A percentile compares a stretch with the other conserved stretches of the same genome.
Evolutionary conservation across 2,329 filamentous ascomycete species (phyloP).

Genomic region (Fusarium napiforme): DNA sequence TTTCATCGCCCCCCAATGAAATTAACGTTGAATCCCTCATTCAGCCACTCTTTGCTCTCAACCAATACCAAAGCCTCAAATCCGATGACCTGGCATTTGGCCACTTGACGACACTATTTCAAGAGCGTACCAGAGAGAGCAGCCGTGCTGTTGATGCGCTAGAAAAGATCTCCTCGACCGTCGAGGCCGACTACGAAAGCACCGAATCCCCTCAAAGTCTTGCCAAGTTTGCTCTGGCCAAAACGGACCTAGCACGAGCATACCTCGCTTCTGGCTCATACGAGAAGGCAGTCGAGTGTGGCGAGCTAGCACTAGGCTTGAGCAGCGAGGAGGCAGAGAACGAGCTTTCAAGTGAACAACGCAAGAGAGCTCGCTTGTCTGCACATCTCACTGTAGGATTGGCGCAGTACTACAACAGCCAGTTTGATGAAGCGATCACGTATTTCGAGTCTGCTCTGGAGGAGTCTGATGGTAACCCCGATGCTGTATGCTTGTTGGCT

Average conservation of each 20-base stretch:
- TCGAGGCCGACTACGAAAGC: constrained; percentile 86
- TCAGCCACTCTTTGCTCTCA: constrained; percentile 87
- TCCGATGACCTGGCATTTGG: constrained; percentile 77
- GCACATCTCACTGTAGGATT: constrained; percentile 88
- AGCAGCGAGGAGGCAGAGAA: constrained; percentile 77
- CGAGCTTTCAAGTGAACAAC: constrained; percentile 71
- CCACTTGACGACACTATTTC: constrained; percentile 82
- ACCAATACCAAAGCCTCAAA: constrained; percentile 78
- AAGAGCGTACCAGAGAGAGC: constrained; percentile 81
- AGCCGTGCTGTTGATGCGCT: constrained; percentile 71
- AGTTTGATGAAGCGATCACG: constrained; percentile 75
- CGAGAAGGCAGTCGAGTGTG: constrained; percentile 78
- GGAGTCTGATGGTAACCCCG: constrained; percentile 80
- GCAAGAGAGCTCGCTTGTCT: constrained; percentile 79
- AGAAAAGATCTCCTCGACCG: constrained; percentile 71
- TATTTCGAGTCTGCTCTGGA: constrained; percentile 84
- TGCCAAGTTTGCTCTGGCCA: constrained; percentile 81
- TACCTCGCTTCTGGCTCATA: constrained; percentile 77
- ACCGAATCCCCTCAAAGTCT: constrained; percentile 81
- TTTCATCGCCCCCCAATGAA: constrained; percentile 62
- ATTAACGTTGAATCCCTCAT: constrained; percentile 72
- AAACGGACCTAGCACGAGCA: constrained; percentile 86
- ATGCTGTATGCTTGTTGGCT: constrained; percentile 86
- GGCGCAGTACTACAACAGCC: constrained; percentile 77
- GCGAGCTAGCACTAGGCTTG: constrained; percentile 82